Base-by-base conservation (phyloP, 371 early-diverging fungal genomes). In the Sporodiniella umbellata region DNA sequence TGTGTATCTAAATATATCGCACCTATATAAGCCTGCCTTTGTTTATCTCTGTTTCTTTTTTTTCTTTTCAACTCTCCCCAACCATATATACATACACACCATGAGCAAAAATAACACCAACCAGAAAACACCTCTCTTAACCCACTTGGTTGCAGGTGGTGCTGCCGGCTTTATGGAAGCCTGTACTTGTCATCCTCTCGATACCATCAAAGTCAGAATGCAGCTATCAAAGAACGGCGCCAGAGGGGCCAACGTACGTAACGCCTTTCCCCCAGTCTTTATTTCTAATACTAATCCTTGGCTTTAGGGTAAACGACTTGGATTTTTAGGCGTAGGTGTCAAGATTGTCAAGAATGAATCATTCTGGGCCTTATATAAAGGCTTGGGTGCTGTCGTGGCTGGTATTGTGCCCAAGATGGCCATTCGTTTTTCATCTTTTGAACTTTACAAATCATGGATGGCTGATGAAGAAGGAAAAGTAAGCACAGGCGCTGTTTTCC, bases 381-480 rank as follows among this genome's bases (percentile, higher is more conserved):
- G 98, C 54, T 85, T 98, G 4, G 96, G 96, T 43, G 96, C 98
- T 15, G 98, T 98, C 11, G 90, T 95, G n/a, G 76, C 93, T 11
- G 98, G 97, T 51, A 98, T 98, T 60, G 96, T 98, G 8, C 98
- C 98, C 53, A 98, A 98, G 80, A 96, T 96, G 96, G 96, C 98
- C 26, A 98, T 98, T 58, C 87, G 98, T 24, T 98, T 98, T 79
- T 88, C 92, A 14, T 93, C 93, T 48, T 97, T 98, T 65, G 97
- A 98, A 69, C 73, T 80, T 42, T 98, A 93, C 82, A 97, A 98
- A 77, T 71, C 79, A n/a, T 64, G 68, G 60, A 58, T 96, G 67
- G 88, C 91, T 22, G 81, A 88, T 70, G 62, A 71, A 4, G 73
- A 78, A 15, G 93, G 93, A 33, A 74, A 77, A 15, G 86, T 85